Evolutionary conservation across 169 alveolate species (phyloP), one percentile per base, ranked within the genome.

Genomic region (Eimeria necatrix): DNA sequence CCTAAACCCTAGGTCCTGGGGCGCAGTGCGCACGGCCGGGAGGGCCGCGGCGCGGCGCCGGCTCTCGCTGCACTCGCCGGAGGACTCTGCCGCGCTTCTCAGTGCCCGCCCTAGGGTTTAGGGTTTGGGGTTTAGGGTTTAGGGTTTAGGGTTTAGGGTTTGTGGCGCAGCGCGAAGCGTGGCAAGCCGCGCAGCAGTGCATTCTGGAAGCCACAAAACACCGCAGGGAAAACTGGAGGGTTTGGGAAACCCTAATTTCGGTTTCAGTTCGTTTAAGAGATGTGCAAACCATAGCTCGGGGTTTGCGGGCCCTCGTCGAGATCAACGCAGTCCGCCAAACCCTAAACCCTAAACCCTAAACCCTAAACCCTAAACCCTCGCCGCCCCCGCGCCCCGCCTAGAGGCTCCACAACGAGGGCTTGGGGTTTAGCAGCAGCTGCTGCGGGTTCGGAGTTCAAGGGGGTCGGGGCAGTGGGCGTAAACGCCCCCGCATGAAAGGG

Each of bases 111-210:
- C n/a, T n/a, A n/a, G n/a, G n/a, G n/a, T n/a, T 56, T 56, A 56
- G 20, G 64, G 64, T 56, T 56, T n/a, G n/a, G n/a, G n/a, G n/a
- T n/a, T n/a, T 56, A 56, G 14, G 64, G 64, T 56, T 9, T 56
- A 20, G 18, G 20, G 18, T 73, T 12, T 18, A 7, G 14, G 88
- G 68, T 56, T 59, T 59, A 18, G 8, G 91, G 53, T 5, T 10
- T 26, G 61, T 52, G 53, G 95, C 96, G 52, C 94, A 97, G 94
- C 91, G 96, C 41, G 97, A 98, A 24, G 97, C 97, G 91, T 95
- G 97, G 97, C 96, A 94, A 91, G 99, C 97, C 68, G 99, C 99
- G 20, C 97, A 95, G 61, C 96, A 95, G 60, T 98, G 98, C 60
- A 95, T 98, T 59, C 97, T 95, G 89, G 97, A 98, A 87, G 99